Evolutionary conservation across 78 protist genomes (phyloP).

Genomic region (slime mould (Dictyostelium discoideum)): DNA sequence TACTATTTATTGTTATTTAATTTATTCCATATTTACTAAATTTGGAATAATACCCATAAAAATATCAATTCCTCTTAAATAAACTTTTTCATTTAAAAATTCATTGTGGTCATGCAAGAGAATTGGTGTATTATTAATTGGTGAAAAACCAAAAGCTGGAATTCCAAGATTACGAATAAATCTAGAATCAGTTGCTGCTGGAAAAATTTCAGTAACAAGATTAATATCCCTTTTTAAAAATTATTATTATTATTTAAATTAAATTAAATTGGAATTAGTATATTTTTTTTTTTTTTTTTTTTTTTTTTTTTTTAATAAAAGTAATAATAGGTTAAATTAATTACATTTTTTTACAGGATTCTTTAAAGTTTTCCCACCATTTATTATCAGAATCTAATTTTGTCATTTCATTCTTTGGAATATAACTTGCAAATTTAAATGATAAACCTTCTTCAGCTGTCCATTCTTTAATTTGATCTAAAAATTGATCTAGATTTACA

Average conservation of each 20-base stretch:
- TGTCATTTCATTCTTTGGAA: constrained; percentile 49
- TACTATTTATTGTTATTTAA: background rate
- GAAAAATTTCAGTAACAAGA: constrained; percentile 87
- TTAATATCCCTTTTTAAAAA: constrained; percentile 11
- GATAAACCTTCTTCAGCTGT: constrained; percentile 76
- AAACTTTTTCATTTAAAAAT: constrained; percentile 78
- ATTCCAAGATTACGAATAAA: constrained; percentile 85
- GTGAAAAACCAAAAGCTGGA: constrained; percentile 93
- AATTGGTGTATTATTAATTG: constrained; percentile 90
- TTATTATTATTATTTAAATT: no score
- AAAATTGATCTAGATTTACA: constrained; percentile 56
- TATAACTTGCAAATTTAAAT: constrained; percentile 48
- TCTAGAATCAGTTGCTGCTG: constrained; percentile 95
- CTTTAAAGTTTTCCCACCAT: constrained; percentile 60
- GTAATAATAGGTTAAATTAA: no score
- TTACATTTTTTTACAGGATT: constrained; percentile 5
- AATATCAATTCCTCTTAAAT: constrained; percentile 84
- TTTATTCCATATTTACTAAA: constrained; percentile 44
- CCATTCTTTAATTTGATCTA: constrained; percentile 80
- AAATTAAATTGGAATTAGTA: no score
- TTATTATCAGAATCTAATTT: constrained; percentile 28
- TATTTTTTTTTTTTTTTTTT: background rate
- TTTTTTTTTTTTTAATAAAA: background rate
- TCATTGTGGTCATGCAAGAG: constrained; percentile 96
- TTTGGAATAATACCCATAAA: constrained; percentile 78